Evolutionary conservation across 306 rosid genomes (phyloP), one percentile per base, ranked within the genome.

Genomic region (Calophaca sinica): DNA sequence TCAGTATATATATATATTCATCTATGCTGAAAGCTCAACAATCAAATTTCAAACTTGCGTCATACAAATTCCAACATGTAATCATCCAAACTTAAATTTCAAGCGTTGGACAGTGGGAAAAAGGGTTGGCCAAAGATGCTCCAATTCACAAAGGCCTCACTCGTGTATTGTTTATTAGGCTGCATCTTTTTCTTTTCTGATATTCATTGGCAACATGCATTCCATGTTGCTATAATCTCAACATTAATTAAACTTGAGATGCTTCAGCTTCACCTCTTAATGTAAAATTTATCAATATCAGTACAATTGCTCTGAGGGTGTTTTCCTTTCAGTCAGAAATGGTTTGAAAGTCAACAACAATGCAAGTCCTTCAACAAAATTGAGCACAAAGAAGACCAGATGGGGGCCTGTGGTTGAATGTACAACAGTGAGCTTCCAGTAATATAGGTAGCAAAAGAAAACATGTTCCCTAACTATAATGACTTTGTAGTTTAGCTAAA

Each of bases 291-390:
- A 7, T 15, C 9, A 9, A 44, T 44, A 32, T 74, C 7, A 66
- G 2, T 45, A 31, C 11, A 36, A 15, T 10, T 68, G 45, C 35
- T 58, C 46, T 8, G 64, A 36, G 10, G 54, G 36, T n/a, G 57
- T 39, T 68, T 59, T 61, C 60, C 66, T 61, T 70, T 50, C 76
- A 29, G 9, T 41, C 2, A 78, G 39, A 49, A 78, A 78, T 39
- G 82, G 82, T 78, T 78, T 70, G 58, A 78, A 70, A 44, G 50
- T 78, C 36, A 78, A 44, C 7, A 70, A 35, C 35, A 78, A 52
- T 70, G 66, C 82, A 41, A 78, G 2, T 52, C 66, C 77, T 70
- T 70, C 82, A 51, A 78, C 36, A 51, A 70, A 32, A 70, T 78
- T 78, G 0, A 78, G 41, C 50, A 35, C 59, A 10, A 51, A 35